Evolutionary conservation across 805 yeast species (phyloP).

Genomic region (Zygosaccharomyces gambellarensis): DNA sequence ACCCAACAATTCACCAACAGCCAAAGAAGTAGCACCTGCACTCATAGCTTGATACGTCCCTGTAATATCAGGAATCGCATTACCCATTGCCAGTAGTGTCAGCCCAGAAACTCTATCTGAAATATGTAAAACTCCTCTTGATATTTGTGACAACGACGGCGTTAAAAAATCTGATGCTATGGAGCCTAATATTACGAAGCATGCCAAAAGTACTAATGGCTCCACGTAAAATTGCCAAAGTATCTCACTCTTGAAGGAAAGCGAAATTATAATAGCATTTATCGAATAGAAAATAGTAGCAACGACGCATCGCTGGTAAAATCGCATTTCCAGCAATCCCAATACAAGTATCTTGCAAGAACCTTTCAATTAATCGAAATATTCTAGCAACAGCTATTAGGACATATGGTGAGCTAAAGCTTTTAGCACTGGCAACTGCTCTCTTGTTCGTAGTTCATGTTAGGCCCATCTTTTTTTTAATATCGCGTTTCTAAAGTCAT

Average conservation of each 20-base stretch:
- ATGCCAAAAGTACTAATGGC: slow-evolving; percentile 30
- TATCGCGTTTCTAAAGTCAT: neutral
- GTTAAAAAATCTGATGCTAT: slow-evolving; percentile 80
- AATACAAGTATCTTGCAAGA: neutral
- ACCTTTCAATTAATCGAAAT: neutral
- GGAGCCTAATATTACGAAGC: slow-evolving; percentile 64
- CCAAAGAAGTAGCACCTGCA: slow-evolving; percentile 66
- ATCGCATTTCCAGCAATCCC: slow-evolving; percentile 1
- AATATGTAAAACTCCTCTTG: slow-evolving; percentile 50
- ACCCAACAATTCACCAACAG: slow-evolving; percentile 87
- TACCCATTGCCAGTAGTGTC: slow-evolving; percentile 84
- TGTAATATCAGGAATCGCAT: slow-evolving; percentile 86
- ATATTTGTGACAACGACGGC: slow-evolving; percentile 67
- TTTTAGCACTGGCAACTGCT: neutral
- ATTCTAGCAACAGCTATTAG: neutral
- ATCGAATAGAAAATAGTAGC: slow-evolving; percentile 11
- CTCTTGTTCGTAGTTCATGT: neutral
- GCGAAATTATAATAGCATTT: slow-evolving; percentile 4
- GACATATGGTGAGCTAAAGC: neutral
- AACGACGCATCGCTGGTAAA: slow-evolving; percentile 11
- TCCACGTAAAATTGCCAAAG: slow-evolving; percentile 15
- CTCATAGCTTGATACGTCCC: slow-evolving; percentile 80
- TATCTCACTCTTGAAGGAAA: slow-evolving; percentile 1
- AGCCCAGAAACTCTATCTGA: slow-evolving; percentile 80
- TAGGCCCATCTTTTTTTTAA: neutral